These are phyloP conservation scores for Neurospora sp. DNA, from an alignment of 495 filamentous ascomycete genomes.

Conservation along the genomic window DNA sequence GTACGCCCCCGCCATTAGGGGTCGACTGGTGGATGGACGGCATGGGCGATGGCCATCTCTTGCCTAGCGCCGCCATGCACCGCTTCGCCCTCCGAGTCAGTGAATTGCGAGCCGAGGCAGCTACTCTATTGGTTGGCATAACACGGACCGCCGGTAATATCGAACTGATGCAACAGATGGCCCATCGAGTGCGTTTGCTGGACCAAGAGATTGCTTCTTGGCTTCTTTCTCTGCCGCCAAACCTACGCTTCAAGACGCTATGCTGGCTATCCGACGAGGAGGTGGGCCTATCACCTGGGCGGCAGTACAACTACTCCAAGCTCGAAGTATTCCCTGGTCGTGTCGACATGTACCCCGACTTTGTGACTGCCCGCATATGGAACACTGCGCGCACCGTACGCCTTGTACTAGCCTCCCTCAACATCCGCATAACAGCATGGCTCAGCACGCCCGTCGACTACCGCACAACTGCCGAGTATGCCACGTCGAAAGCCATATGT, in stretches of 20 bases:
- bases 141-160: conserved; percentile 24
- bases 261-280: conserved; percentile 37
- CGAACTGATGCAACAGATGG: conserved; percentile 25
- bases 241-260: conserved; percentile 29
- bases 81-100: conserved; percentile 31
- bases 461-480: conserved; percentile 40
- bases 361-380: conserved; percentile 36
- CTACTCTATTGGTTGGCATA: conserved; percentile 21
- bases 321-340: conserved; percentile 41
- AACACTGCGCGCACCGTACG: conserved; percentile 33
- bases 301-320: conserved; percentile 20
- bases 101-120: conserved; percentile 33
- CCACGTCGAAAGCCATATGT: conserved; percentile 27
- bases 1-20: conserved; percentile 28
- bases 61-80: conserved; percentile 23
- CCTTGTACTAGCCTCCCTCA: conserved; percentile 32
- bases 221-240: conserved; percentile 27
- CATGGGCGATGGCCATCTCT: conserved; percentile 23
- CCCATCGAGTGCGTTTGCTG: conserved; percentile 23
- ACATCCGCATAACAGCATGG: conserved; percentile 40
- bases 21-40: conserved; percentile 40
- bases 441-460: conserved; percentile 39
- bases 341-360: conserved; percentile 41
- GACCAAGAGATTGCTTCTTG: conserved; percentile 35
- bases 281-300: conserved; percentile 10